Evolutionary conservation across 345 rosid genomes (phyloP).

Genomic region (Eucalyptus coolabah): DNA sequence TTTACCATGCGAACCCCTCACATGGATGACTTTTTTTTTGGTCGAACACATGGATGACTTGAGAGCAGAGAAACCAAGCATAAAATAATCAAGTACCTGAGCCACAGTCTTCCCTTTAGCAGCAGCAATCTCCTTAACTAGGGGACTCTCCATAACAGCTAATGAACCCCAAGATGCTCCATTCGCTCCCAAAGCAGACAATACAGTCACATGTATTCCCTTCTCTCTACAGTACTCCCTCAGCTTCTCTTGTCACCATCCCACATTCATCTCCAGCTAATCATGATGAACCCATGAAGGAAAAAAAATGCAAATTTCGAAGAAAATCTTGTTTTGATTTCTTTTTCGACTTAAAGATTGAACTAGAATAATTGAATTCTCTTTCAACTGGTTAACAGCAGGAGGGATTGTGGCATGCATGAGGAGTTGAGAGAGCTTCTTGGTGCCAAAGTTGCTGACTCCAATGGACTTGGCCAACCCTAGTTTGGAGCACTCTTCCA

Average conservation of each 20-base stretch:
- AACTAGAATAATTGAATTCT: background rate
- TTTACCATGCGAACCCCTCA: background rate
- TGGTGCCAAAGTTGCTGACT: slow-evolving; percentile 9
- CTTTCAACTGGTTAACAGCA: slow-evolving; percentile 3
- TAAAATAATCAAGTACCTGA: background rate
- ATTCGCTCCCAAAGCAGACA: background rate
- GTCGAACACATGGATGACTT: background rate
- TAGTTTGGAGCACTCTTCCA: slow-evolving; percentile 6
- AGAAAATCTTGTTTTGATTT: background rate
- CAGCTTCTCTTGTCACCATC: slow-evolving; percentile 1
- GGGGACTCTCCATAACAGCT: background rate
- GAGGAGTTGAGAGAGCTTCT: background rate
- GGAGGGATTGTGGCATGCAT: slow-evolving; percentile 2
- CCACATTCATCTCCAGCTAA: slow-evolving; percentile 7
- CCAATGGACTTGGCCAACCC: slow-evolving; percentile 16
- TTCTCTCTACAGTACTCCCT: background rate
- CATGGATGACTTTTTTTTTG: too few species aligned
- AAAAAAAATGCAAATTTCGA: background rate
- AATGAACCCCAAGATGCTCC: slow-evolving; percentile 2
- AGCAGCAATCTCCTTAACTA: background rate
- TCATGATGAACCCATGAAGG: background rate
- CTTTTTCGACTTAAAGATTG: background rate
- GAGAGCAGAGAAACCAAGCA: background rate
- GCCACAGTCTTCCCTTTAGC: background rate
- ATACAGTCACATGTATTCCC: slow-evolving; percentile 1